Evolutionary conservation across 371 early-diverging fungal species (phyloP).

Genomic region (Lichtheimia ramosa): DNA sequence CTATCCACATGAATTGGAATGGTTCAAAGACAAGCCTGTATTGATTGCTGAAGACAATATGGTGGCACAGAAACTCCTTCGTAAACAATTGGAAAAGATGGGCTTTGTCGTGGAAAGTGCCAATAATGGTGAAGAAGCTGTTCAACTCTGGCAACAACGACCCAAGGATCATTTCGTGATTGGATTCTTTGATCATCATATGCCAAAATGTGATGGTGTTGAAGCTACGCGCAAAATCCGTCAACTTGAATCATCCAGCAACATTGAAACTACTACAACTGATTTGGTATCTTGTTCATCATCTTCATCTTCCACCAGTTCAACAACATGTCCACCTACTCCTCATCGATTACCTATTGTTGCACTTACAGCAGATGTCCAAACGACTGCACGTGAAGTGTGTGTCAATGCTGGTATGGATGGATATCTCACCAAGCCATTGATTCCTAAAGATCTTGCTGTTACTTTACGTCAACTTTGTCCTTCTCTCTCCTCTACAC

Average conservation of each 20-base stretch:
- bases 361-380: slow-evolving; percentile 61
- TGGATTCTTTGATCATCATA: slow-evolving; percentile 54
- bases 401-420: slow-evolving; percentile 61
- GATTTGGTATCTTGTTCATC: too few species aligned
- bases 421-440: slow-evolving; percentile 62
- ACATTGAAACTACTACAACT: neutral
- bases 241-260: slow-evolving; percentile 23
- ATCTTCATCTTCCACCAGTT: too few species aligned
- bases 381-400: slow-evolving; percentile 46
- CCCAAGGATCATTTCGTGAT: slow-evolving; percentile 36
- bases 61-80: slow-evolving; percentile 46
- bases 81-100: slow-evolving; percentile 48
- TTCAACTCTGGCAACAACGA: slow-evolving; percentile 33
- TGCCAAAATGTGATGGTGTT: slow-evolving; percentile 59
- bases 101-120: slow-evolving; percentile 50
- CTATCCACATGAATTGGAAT: slow-evolving; percentile 28
- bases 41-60: slow-evolving; percentile 53
- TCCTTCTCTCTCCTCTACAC: slow-evolving; percentile 8
- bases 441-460: slow-evolving; percentile 45
- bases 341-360: slow-evolving; percentile 51
- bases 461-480: slow-evolving; percentile 26
- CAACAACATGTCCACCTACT: too few species aligned
- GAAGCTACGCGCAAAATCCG: slow-evolving; percentile 58
- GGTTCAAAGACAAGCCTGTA: slow-evolving; percentile 36
- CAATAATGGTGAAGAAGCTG: slow-evolving; percentile 50